A percentile compares a stretch with the other conserved stretches of the same genome.
Conservation (phyloP, 306 rosid species). For the Sechiopsis laciniata region DNA sequence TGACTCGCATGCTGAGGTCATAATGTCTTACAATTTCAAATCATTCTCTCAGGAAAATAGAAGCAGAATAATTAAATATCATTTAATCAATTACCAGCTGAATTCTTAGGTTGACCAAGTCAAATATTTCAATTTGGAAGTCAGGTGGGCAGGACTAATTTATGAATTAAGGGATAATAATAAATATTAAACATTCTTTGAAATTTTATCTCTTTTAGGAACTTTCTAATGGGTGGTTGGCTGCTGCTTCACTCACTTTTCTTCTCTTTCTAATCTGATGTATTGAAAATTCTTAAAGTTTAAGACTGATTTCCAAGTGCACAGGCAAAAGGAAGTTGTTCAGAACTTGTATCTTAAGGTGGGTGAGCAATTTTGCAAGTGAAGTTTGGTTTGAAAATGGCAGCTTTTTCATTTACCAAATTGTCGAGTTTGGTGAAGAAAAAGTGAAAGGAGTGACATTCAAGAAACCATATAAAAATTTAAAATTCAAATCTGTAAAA, state of each 20-base stretch:
- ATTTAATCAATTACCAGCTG: neutral
- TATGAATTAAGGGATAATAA: conserved; percentile 1
- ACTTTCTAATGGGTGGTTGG: conserved; percentile 18
- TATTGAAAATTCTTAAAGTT: neutral
- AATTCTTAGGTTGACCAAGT: conserved; percentile 14
- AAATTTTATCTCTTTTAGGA: neutral
- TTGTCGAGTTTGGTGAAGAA: conserved; percentile 76
- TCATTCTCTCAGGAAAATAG: neutral
- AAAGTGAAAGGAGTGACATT: conserved; percentile 33
- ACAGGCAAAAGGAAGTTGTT: conserved; percentile 12
- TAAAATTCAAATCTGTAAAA: conserved; percentile 28
- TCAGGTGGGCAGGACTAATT: conserved; percentile 9
- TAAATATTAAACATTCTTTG: conserved; percentile 8
- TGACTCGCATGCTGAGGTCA: conserved; percentile 13
- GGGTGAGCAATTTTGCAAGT: conserved; percentile 53
- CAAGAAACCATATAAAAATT: conserved; percentile 37
- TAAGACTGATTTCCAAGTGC: conserved; percentile 8
- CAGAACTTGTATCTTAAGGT: conserved; percentile 31
- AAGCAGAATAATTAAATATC: neutral
- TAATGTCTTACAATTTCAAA: neutral
- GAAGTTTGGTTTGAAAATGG: conserved; percentile 60
- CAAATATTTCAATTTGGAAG: neutral
- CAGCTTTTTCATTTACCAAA: conserved; percentile 29
- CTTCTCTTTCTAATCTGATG: neutral
- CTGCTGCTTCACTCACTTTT: conserved; percentile 4